phyloP scores from a whole-genome alignment of 148 eudicot genomes.

The Polygonum aviculare region DNA sequence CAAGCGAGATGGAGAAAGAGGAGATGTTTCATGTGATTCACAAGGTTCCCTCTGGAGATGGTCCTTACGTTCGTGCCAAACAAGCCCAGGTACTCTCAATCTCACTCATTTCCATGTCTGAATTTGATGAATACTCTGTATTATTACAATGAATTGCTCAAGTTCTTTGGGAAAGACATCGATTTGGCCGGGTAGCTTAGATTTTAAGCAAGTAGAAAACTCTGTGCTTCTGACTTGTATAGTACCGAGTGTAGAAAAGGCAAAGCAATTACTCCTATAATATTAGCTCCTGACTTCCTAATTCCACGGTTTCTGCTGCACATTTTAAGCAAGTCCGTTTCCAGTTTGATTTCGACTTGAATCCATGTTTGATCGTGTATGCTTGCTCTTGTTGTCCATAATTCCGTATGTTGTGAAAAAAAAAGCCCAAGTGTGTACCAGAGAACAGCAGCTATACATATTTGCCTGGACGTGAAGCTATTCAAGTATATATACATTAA shows the following conservation, averaged over 20 bases:
- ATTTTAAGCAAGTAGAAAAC: neutral
- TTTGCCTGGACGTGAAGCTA: neutral
- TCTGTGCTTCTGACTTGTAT: neutral
- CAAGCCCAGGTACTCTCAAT: conserved; percentile 62
- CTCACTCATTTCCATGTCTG: neutral
- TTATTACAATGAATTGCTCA: neutral
- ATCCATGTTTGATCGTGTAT: neutral
- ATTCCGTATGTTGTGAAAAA: no score
- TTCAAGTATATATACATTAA: no score
- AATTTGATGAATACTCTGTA: neutral
- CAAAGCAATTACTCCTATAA: neutral
- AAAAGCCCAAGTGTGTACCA: no score
- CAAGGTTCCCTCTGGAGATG: conserved; percentile 81
- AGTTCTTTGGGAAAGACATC: neutral
- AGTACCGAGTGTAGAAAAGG: neutral
- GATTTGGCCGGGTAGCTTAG: neutral
- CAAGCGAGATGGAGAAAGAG: conserved; percentile 15
- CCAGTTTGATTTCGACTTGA: neutral
- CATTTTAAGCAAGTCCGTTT: neutral
- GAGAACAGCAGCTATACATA: neutral
- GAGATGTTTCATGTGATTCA: conserved; percentile 47
- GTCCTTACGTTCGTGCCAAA: conserved; percentile 91
- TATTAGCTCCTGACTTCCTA: neutral
- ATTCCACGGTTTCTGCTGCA: neutral
- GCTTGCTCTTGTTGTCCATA: no score